These are phyloP conservation scores for Coemansia reversa DNA, from an alignment of 192 early-diverging fungal species.

Conservation along the genomic window DNA sequence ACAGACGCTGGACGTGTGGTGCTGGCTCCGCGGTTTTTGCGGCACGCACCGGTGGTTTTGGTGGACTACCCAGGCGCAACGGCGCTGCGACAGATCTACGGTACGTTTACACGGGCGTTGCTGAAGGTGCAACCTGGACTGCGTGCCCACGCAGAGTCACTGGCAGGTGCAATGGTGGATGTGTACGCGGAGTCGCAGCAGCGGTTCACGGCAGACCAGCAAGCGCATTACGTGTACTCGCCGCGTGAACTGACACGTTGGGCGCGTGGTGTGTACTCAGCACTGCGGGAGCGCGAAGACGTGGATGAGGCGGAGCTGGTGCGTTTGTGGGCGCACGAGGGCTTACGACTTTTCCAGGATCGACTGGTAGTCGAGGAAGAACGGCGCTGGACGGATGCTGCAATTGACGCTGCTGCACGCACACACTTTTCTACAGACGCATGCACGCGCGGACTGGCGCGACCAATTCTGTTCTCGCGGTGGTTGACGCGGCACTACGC, in stretches of 20 bases:
- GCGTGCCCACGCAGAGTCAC: conserved; percentile 83
- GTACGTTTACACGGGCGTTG: conserved; percentile 87
- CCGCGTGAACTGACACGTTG: conserved; percentile 99
- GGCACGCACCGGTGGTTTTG: conserved; percentile 94
- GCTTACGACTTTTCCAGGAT: conserved; percentile 96
- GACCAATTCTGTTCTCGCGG: conserved; percentile 97
- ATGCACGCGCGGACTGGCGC: conserved; percentile 62
- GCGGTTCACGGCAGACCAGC: conserved; percentile 94
- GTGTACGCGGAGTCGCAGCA: conserved; percentile 89
- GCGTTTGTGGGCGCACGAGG: conserved; percentile 98
- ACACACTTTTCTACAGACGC: conserved; percentile 86
- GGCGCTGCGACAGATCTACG: conserved; percentile 94
- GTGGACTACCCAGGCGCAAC: conserved; percentile 96
- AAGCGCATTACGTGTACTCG: conserved; percentile 99
- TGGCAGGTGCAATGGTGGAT: conserved; percentile 97
- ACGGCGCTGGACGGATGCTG: conserved; percentile 86
- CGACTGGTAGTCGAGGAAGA: conserved; percentile 88
- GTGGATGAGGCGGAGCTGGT: conserved; percentile 82
- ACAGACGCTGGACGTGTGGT: conserved; percentile 98
- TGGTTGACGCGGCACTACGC: conserved; percentile 95
- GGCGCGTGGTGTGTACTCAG: conserved; percentile 97
- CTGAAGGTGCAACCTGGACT: conserved; percentile 90
- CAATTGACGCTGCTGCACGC: conserved; percentile 78
- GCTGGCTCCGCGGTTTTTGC: conserved; percentile 92
- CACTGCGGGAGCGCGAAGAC: conserved; percentile 80